Conservation (phyloP, 257 asterid genomes). For the Petrea volubilis region DNA sequence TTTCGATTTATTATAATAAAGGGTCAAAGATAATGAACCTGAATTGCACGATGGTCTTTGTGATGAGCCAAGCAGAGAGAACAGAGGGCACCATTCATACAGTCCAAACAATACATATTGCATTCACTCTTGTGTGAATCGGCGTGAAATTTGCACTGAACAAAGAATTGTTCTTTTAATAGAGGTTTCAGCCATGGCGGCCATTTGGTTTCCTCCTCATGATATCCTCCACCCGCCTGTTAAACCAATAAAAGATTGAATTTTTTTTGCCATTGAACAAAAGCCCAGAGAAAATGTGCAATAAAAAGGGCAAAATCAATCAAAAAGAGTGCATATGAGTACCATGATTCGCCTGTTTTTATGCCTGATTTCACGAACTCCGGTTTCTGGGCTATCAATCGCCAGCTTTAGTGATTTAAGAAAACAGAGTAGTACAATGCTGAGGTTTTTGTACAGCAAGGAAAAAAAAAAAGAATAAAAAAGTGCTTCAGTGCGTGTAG, state of each 20-base stretch:
- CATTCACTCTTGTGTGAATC: constrained; percentile 68
- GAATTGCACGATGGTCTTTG: constrained; percentile 60
- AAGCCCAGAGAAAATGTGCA: not conserved
- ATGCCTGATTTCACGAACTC: constrained; percentile 66
- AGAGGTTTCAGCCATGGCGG: constrained; percentile 63
- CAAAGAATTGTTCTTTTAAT: constrained; percentile 48
- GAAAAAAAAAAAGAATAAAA: not conserved
- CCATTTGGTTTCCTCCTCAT: constrained; percentile 68
- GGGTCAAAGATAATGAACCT: constrained; percentile 49
- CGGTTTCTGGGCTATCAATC: constrained; percentile 65
- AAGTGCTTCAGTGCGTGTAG: constrained; percentile 12
- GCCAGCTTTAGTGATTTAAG: constrained; percentile 51
- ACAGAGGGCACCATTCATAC: constrained; percentile 60
- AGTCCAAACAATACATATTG: constrained; percentile 63
- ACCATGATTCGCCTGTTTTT: constrained; percentile 78
- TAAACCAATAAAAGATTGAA: not conserved
- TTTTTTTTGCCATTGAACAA: not conserved
- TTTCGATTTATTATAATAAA: too few species aligned
- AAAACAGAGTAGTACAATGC: not conserved
- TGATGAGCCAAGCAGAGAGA: constrained; percentile 52
- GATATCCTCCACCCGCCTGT: constrained; percentile 65
- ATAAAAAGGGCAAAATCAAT: not conserved
- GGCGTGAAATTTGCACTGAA: constrained; percentile 53
- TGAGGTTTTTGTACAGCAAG: constrained; percentile 2
- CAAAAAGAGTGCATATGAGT: not conserved